Conservation (phyloP, 2,329 filamentous ascomycete species). For the Aspergillus phoenicis region DNA sequence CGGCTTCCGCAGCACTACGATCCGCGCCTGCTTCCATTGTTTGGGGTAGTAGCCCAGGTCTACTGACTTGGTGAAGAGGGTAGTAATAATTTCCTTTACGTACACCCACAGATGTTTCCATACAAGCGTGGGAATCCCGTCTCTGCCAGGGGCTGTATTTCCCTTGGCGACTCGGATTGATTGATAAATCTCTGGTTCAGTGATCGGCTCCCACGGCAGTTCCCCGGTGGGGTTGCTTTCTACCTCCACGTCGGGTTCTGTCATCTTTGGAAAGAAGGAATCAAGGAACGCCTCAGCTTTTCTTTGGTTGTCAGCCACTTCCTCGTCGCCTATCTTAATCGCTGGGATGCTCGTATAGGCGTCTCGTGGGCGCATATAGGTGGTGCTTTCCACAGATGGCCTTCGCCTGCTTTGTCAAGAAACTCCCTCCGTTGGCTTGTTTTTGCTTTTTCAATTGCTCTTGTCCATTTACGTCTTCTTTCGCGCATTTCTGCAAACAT, state of each 20-base stretch:
- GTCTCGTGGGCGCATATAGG: conserved; percentile 18
- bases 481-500: conserved; percentile 18
- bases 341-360: conserved; percentile 19
- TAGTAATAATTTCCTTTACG: conserved; percentile 9
- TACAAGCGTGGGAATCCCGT: conserved; percentile 7
- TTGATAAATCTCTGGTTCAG: too few species aligned
- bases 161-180: too few species aligned
- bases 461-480: conserved; percentile 24
- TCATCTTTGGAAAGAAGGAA: conserved; percentile 25
- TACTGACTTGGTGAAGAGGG: conserved; percentile 11
- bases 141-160: not conserved
- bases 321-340: conserved; percentile 13
- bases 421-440: conserved; percentile 27
- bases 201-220: too few species aligned
- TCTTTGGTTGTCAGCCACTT: conserved; percentile 21
- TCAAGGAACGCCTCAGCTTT: conserved; percentile 23
- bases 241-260: not conserved
- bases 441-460: conserved; percentile 25
- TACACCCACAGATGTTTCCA: conserved; percentile 18
- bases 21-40: conserved; percentile 21
- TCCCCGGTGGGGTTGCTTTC: too few species aligned
- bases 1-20: conserved; percentile 29
- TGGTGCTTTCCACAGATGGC: conserved; percentile 22
- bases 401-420: conserved; percentile 23
- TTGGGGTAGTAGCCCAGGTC: conserved; percentile 22